Evolutionary conservation across 495 filamentous ascomycete genomes (phyloP).

Genomic region (Penicillium bovifimosum): DNA sequence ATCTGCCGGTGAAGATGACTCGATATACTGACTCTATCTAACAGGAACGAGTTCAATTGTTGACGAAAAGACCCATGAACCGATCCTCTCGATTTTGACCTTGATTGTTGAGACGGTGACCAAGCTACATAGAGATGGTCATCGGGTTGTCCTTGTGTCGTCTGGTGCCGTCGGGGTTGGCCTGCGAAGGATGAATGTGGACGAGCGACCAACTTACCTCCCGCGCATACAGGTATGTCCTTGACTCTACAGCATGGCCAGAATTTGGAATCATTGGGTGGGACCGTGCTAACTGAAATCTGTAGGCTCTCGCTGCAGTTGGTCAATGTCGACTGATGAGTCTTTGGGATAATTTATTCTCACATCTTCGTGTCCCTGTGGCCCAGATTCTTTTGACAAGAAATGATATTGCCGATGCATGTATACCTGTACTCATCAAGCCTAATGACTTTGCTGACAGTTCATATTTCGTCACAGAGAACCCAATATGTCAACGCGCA

Average conservation of each 20-base stretch:
- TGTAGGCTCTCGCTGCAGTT: conserved; percentile 87
- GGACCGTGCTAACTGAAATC: background rate
- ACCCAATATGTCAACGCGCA: conserved; percentile 95
- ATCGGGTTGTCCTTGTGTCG: conserved; percentile 90
- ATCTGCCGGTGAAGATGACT: conserved; percentile 4
- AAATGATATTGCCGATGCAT: conserved; percentile 92
- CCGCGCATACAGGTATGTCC: conserved; percentile 66
- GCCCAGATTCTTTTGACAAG: conserved; percentile 93
- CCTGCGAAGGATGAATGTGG: conserved; percentile 79
- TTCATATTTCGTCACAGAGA: conserved; percentile 42
- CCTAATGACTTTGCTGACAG: too few relatives aligned
- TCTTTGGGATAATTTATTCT: conserved; percentile 90
- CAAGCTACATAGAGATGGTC: conserved; percentile 79
- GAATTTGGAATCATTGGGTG: too few relatives aligned
- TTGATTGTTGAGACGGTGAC: conserved; percentile 90
- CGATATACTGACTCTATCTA: conserved; percentile 10
- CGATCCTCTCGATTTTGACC: conserved; percentile 84
- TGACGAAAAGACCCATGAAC: conserved; percentile 93
- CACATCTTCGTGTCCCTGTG: conserved; percentile 79
- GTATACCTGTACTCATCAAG: conserved; percentile 10
- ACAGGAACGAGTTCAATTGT: conserved; percentile 96
- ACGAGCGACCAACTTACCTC: conserved; percentile 82
- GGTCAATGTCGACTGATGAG: conserved; percentile 94
- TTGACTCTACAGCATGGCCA: background rate
- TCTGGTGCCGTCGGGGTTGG: conserved; percentile 95